Evolutionary conservation across 805 yeast species (phyloP), one percentile per base, ranked within the genome.

Genomic region (Helenozyma baotianmanensis): DNA sequence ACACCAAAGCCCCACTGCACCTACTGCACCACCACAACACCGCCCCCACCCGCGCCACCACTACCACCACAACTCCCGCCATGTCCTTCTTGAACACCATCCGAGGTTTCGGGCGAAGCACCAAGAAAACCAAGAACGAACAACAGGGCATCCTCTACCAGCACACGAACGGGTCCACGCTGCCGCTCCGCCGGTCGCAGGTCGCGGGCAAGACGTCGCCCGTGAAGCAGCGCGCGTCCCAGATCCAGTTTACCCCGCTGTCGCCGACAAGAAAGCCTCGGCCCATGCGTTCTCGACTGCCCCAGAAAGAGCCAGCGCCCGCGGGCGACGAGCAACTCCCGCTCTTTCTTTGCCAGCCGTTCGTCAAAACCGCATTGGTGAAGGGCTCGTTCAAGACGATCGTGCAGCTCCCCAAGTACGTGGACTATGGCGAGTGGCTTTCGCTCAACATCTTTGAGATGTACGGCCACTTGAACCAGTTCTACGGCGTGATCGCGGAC

Each of bases 331-430:
- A 38, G 14, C 37, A 43, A 19, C 40, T 54, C 23, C 87, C 88
- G 4, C 62, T 92, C 35, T 92, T 89, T 52, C 56, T 92, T 45
- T 80, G 92, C 52, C 96, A 89, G 48, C 97, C 97, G 10, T 92
- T 84, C 56, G 92, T 89, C 4, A 80, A 89, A 41, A 86, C 97
- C 0, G 95, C 97, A 0, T 65, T 92, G 22, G 98, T 94, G 13
- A 92, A 90, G 54, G 99, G 99, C 12, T 84, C 96, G 0, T 92
- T 88, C 65, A 88, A 85, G 52, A 89, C 98, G 1, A 92, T 92
- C 44, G 97, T 92, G 1, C 95, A 86, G 53, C 67, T 87, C 14
- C 98, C 99, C 13, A 87, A 86, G 53, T 90, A 90, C 53, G 97
- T 94, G 9, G 97, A 92, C 51, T 72, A 77, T 39, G 85, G 88